Conservation (phyloP, 257 asterid genomes). For the Solanum neorickii region DNA sequence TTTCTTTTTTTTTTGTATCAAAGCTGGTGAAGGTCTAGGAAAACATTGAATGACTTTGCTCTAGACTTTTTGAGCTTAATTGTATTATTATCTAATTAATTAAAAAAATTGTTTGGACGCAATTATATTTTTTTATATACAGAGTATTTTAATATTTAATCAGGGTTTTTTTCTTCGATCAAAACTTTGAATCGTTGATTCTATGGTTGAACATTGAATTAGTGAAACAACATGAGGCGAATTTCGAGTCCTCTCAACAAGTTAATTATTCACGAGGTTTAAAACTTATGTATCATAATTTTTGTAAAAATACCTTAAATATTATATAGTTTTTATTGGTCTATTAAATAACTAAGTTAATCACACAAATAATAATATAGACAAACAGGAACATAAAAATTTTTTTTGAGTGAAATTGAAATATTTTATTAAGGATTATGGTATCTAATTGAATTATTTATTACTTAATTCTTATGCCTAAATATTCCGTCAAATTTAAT, state of each 20-base stretch:
- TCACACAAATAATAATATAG: too few relatives aligned
- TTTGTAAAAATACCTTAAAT: too few relatives aligned
- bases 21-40: background rate
- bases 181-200: background rate
- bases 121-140: background rate
- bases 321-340: background rate
- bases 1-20: background rate
- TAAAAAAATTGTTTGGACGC: background rate
- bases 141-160: background rate
- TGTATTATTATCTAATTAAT: background rate
- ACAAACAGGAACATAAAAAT: fast-evolving
- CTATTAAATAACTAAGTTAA: background rate
- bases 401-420: background rate
- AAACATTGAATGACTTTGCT: background rate
- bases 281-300: too few relatives aligned
- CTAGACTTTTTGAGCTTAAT: background rate
- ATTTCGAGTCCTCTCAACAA: background rate
- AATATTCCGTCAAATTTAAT: background rate
- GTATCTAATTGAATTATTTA: background rate
- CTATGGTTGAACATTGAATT: background rate
- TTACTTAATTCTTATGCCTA: background rate
- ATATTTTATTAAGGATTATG: background rate
- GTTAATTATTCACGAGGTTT: too few relatives aligned
- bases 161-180: background rate
- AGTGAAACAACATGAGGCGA: background rate